Percentiles rank a stretch among this genome's conserved stretches.
These are phyloP conservation scores for Penicillium verhagenii DNA, from an alignment of 495 filamentous ascomycete species.

Conservation along the genomic window DNA sequence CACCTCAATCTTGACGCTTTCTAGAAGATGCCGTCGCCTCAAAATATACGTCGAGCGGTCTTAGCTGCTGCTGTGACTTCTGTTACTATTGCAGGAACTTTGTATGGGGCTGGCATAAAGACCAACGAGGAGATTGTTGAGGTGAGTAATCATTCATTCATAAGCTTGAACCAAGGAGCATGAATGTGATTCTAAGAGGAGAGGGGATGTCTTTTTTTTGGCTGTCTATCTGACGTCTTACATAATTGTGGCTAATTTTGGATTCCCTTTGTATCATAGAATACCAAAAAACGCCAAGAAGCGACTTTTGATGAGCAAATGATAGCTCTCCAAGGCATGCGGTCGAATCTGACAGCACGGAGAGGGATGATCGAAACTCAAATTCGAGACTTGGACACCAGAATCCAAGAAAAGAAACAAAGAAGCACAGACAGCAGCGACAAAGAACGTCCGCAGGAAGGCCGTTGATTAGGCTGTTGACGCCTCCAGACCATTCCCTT, in stretches of 20 bases:
- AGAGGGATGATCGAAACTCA: constrained; percentile 56
- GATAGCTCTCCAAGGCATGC: constrained; percentile 46
- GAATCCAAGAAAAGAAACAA: constrained; percentile 39
- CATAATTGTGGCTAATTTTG: background rate
- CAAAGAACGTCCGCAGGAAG: constrained; percentile 17
- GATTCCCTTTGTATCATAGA: constrained; percentile 18
- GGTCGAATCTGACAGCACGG: constrained; percentile 47
- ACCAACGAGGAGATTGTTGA: constrained; percentile 44
- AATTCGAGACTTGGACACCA: constrained; percentile 50
- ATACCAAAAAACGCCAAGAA: constrained; percentile 43
- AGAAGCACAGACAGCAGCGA: constrained; percentile 23
- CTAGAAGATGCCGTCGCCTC: constrained; percentile 25
- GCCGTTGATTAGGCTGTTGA: constrained; percentile 12
- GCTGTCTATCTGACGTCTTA: no score
- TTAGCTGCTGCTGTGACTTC: constrained; percentile 47
- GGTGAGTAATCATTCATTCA: constrained; percentile 23
- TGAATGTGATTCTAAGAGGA: background rate
- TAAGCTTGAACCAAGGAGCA: background rate
- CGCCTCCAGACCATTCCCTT: background rate
- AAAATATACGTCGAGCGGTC: constrained; percentile 37
- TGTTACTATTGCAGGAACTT: constrained; percentile 51
- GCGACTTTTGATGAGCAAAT: constrained; percentile 55
- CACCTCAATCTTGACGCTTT: constrained; percentile 3
- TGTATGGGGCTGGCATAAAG: constrained; percentile 56
- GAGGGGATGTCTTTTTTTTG: no score